Conservation (phyloP, 2,329 filamentous ascomycete genomes). For the Thelonectria olida region DNA sequence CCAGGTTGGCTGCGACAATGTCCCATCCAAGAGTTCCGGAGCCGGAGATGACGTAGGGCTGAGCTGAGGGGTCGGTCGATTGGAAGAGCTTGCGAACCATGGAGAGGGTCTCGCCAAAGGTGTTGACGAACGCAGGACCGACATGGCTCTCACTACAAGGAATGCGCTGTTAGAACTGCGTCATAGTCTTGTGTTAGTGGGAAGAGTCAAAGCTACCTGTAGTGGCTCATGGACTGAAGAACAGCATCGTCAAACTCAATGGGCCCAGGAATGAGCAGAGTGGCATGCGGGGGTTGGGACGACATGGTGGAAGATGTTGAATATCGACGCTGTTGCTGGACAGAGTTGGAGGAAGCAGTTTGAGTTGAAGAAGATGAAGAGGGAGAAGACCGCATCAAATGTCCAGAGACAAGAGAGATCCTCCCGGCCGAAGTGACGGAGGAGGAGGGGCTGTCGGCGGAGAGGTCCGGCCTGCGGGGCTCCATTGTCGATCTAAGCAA, state of each 20-base stretch:
- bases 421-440: constrained; percentile 40
- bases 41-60: constrained; percentile 93
- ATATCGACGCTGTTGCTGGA: constrained; percentile 32
- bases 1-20: constrained; percentile 90
- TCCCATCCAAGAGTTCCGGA: constrained; percentile 98
- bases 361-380: constrained; percentile 24
- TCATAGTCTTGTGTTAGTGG: neutral
- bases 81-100: constrained; percentile 95
- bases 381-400: constrained; percentile 33
- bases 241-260: constrained; percentile 99
- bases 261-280: constrained; percentile 94
- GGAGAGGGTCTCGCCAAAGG: constrained; percentile 88
- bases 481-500: constrained; percentile 42
- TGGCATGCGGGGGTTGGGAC: constrained; percentile 68
- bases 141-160: constrained; percentile 87
- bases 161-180: constrained; percentile 14
- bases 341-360: constrained; percentile 17
- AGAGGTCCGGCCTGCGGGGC: constrained; percentile 43
- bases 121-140: constrained; percentile 85
- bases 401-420: constrained; percentile 42
- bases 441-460: constrained; percentile 43
- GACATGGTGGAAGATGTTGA: constrained; percentile 61
- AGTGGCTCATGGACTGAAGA: constrained; percentile 93
- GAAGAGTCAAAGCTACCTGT: constrained; percentile 67
- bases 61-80: constrained; percentile 80